Base-by-base conservation (phyloP, 78 protist species). In the Anaeramoeba flamelloides region DNA sequence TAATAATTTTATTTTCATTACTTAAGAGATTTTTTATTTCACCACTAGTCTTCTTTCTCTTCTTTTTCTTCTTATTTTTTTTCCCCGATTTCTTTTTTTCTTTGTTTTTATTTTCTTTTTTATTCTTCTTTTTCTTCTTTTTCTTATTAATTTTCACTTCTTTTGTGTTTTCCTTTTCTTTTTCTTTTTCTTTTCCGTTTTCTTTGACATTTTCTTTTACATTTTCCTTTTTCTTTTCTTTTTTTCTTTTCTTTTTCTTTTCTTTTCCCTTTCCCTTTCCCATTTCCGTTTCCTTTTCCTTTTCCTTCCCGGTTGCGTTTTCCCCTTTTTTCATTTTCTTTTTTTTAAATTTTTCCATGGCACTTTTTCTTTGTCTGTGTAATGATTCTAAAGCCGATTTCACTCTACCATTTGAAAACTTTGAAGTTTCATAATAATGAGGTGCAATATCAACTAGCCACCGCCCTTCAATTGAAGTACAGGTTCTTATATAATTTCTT, bases 391-490 rank as follows among this genome's bases (percentile, higher is more conserved):
- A 65, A n/a, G 30, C 74, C 74, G 30, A n/a, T 65, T 65, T 30
- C 30, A n/a, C 74, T 30, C n/a, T 31, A 65, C 40, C 30, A 65
- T 30, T 31, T 65, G 30, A n/a, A 30, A 30, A 65, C n/a, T 65
- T 65, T 65, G 41, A 65, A 77, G 4, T 36, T 53, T 77, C 36
- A 32, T 77, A 77, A 77, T 33, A 77, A 2, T 12, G 38, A 2
- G 80, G 80, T 2, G 80, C 80, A 2, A 32, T 30, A 33, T 77
- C 80, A 2, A 77, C 2, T 8, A 77, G 8, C 80, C 80, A 77
- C 36, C 8, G 2, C 32, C 37, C 37, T 33, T 77, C 80, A 77
- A 77, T 32, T 2, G 8, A 65, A 22, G 80, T 33, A 36, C 30
- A 31, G 2, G 80, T 77, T 36, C 80, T 30, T 53, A 77, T 77